Evolutionary conservation across 2,329 filamentous ascomycete genomes (phyloP).

Genomic region (Fusarium phyllophilum): DNA sequence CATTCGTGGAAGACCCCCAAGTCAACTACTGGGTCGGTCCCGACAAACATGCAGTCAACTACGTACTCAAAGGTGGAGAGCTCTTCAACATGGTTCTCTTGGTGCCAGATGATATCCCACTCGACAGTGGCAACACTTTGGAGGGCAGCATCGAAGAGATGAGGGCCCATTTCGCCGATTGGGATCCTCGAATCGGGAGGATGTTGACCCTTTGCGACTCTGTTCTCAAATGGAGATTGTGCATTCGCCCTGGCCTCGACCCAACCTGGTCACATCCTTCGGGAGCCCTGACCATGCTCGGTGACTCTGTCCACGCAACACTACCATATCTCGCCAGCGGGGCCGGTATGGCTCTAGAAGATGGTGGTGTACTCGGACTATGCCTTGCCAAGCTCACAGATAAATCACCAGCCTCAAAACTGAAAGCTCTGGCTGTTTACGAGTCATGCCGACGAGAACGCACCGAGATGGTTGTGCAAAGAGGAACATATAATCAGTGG

Average conservation of each 20-base stretch:
- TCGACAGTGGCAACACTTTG: not conserved
- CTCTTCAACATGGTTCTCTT: constrained; percentile 8
- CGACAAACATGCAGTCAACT: constrained; percentile 60
- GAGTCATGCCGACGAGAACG: constrained; percentile 41
- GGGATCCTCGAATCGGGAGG: constrained; percentile 68
- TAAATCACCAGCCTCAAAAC: not conserved
- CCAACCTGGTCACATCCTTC: constrained; percentile 64
- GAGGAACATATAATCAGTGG: constrained; percentile 70
- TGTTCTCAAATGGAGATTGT: constrained; percentile 70
- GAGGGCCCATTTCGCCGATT: constrained; percentile 61
- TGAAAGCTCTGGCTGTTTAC: not conserved
- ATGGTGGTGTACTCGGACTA: not conserved
- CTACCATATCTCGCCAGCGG: not conserved
- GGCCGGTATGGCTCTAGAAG: not conserved
- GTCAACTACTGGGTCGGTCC: constrained; percentile 67
- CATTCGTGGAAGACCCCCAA: constrained; percentile 57
- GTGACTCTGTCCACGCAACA: not conserved
- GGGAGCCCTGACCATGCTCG: constrained; percentile 38
- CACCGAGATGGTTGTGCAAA: constrained; percentile 67
- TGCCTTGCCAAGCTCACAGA: not conserved
- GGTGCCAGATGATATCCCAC: not conserved
- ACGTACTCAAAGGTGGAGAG: constrained; percentile 52
- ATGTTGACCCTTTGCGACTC: constrained; percentile 66
- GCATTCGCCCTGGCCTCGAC: constrained; percentile 63
- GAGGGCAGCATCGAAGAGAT: constrained; percentile 53